A percentile compares a stretch with the other conserved stretches of the same genome.
Conservation (phyloP, 73 alveolate species). For the Blepharisma stoltei region DNA sequence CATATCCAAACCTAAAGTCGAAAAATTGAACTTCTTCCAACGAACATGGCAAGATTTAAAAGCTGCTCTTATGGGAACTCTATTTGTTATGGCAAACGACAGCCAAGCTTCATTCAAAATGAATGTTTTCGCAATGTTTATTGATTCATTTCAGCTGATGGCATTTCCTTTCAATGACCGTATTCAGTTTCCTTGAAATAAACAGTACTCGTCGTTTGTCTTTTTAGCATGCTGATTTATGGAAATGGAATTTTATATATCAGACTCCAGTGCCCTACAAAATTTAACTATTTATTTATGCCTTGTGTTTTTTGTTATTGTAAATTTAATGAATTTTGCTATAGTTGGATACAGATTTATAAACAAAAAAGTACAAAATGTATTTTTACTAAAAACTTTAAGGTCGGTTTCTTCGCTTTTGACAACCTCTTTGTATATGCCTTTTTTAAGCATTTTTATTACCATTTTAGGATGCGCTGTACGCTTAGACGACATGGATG, state of each 20-base stretch:
- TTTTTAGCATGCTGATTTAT: not conserved
- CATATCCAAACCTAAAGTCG: too few species aligned
- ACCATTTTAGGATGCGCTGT: not conserved
- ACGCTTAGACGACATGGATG: not conserved
- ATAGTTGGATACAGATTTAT: slow-evolving; percentile 16
- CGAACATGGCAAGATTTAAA: not conserved
- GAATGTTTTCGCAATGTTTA: slow-evolving; percentile 14
- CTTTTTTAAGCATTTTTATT: not conserved
- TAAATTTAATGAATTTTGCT: not conserved
- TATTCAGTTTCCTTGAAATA: slow-evolving; percentile 3
- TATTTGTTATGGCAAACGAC: slow-evolving; percentile 29
- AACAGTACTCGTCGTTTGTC: not conserved
- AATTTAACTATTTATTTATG: not conserved
- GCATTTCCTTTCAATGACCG: slow-evolving; percentile 24
- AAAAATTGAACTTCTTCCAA: too few species aligned
- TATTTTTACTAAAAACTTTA: slow-evolving; percentile 5
- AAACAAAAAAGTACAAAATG: slow-evolving; percentile 23
- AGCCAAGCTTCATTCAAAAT: not conserved
- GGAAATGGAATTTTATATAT: slow-evolving; percentile 14
- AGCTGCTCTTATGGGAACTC: slow-evolving; percentile 21
- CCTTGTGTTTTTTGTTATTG: slow-evolving; percentile 8
- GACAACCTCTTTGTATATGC: not conserved
- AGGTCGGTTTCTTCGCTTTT: slow-evolving; percentile 1
- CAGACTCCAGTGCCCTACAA: not conserved
- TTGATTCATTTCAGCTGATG: slow-evolving; percentile 13